Base-by-base conservation (phyloP, 352 stramenopile genomes). In the Globisporangium polare region DNA sequence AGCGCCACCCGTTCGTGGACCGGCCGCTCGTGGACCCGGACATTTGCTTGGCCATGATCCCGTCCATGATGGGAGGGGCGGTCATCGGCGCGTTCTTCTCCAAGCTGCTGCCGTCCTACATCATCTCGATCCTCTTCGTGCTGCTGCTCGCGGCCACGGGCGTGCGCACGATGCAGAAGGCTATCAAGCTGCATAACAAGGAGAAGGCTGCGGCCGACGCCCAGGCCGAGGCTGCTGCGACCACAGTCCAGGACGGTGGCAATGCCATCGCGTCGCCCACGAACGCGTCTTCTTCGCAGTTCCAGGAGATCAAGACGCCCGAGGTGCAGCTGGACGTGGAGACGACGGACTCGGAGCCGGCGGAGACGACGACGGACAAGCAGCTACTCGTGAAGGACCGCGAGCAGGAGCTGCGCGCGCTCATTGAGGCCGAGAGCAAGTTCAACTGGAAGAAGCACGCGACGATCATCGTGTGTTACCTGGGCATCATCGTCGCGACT, bases 21-120 rank as follows among this genome's bases (percentile, higher is more conserved):
- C 75, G 77, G 0, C 78, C 77, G n/a, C 66, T 89, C 20, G 77
- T 89, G 22, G 75, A 89, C 42, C 65, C 77, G 7, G 76, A 88
- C 37, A 65, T 89, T 9, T 73, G 68, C 9, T 58, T 88, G 20
- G 74, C 71, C 27, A 89, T 87, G 75, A 85, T 89, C 56, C 80
- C 80, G 47, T 67, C 78, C 22, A 78, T 88, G 52, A 85, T 88
- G 43, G 77, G 74, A 20, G 75, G 77, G 12, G 75, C 78, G 0
- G 69, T 89, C 41, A 58, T 89, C 15, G 80, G 80, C 2, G 73
- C 80, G 17, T 64, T 88, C 42, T 58, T 88, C 20, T 78, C 75
- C 58, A 89, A 83, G 52, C 61, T 89, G 51, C 62, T 89, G 42
- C 80, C 78, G 29, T 78, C 72, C 15, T 88, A 89, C 63, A 29